These are phyloP conservation scores for Rhipidocladum racemiflorum DNA, from an alignment of 176 grass and related monocot genomes.

Conservation along the genomic window DNA sequence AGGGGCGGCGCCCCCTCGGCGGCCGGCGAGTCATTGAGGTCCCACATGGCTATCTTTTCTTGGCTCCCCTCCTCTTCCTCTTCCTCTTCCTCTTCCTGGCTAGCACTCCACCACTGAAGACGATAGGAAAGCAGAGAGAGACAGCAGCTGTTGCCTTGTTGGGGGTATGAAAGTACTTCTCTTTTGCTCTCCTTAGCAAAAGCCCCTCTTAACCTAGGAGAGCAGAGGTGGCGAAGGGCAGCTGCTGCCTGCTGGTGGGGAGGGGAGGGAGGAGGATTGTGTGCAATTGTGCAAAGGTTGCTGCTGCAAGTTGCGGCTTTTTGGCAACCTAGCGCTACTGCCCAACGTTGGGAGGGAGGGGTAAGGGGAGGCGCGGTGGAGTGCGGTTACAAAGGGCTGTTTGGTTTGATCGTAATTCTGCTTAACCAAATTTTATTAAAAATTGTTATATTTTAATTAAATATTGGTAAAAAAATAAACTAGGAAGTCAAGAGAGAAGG, in stretches of 20 bases:
- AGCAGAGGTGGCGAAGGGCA: constrained; percentile 23
- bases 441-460: too few species aligned
- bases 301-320: constrained; percentile 3
- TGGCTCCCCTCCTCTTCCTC: too few species aligned
- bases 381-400: constrained; percentile 4
- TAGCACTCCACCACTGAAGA: background rate
- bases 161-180: constrained; percentile 57
- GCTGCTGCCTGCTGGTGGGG: background rate
- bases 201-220: constrained; percentile 49
- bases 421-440: too few species aligned
- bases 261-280: background rate
- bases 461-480: too few species aligned
- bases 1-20: constrained; percentile 30
- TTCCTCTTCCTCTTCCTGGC: background rate
- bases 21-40: constrained; percentile 85
- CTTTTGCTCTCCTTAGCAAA: constrained; percentile 51
- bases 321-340: background rate
- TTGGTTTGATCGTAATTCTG: too few species aligned
- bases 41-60: constrained; percentile 58
- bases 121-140: background rate
- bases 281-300: constrained; percentile 28
- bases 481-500: too few species aligned
- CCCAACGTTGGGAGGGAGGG: background rate
- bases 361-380: background rate
- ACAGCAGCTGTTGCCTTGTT: constrained; percentile 40